Evolutionary conservation across 495 filamentous ascomycete genomes (phyloP).

Genomic region (Penicillium malachiteum): DNA sequence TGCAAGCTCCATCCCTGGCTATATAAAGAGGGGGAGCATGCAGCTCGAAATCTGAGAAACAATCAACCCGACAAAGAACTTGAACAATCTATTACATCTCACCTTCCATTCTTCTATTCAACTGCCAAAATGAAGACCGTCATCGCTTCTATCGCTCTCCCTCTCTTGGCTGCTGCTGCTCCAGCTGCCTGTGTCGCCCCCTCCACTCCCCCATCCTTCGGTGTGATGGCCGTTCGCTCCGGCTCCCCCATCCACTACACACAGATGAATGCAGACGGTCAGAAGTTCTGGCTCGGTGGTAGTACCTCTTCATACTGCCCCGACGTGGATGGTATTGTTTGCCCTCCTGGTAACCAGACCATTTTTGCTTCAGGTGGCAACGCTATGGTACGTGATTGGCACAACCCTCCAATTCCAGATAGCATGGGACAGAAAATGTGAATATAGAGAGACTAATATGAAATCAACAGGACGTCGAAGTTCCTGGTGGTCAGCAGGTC

Average conservation of each 20-base stretch:
- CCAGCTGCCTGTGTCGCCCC: slow-evolving; percentile 17
- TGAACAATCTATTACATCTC: too few species aligned
- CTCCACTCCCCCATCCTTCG: slow-evolving; percentile 25
- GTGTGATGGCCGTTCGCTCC: slow-evolving; percentile 39
- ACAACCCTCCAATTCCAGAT: neutral
- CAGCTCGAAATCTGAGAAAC: too few species aligned
- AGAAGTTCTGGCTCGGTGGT: slow-evolving; percentile 42
- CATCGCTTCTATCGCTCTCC: slow-evolving; percentile 26
- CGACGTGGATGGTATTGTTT: slow-evolving; percentile 15
- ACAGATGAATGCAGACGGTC: slow-evolving; percentile 38
- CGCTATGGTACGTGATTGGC: slow-evolving; percentile 29
- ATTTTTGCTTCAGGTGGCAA: slow-evolving; percentile 38
- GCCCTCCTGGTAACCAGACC: slow-evolving; percentile 46
- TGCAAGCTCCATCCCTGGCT: neutral
- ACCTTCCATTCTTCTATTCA: neutral
- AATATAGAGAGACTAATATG: slow-evolving; percentile 1
- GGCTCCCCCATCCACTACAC: slow-evolving; percentile 43
- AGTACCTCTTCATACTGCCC: slow-evolving; percentile 44
- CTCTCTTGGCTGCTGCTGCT: slow-evolving; percentile 30
- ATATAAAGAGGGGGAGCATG: neutral
- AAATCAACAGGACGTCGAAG: slow-evolving; percentile 42
- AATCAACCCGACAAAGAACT: too few species aligned
- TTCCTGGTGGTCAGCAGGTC: slow-evolving; percentile 65
- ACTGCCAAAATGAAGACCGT: slow-evolving; percentile 21
- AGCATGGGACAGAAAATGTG: neutral